These are phyloP conservation scores for Phytophthora pinifolia DNA, from an alignment of 352 stramenopile species.

Conservation along the genomic window DNA sequence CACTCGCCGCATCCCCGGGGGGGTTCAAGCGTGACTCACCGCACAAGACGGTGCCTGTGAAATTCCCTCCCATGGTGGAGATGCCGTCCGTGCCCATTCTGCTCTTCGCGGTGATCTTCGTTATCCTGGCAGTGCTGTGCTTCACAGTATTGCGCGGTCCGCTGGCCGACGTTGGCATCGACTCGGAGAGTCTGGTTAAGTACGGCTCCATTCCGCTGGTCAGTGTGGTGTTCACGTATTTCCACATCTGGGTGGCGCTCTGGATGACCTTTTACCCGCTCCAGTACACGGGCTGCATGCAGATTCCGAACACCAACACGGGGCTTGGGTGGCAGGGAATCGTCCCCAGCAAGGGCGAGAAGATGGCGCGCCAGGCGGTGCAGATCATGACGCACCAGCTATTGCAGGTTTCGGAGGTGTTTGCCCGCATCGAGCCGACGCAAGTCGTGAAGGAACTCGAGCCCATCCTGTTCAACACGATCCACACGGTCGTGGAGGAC, in stretches of 20 bases:
- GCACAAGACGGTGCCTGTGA: constrained; percentile 42
- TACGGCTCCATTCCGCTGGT: constrained; percentile 87
- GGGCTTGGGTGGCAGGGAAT: constrained; percentile 97
- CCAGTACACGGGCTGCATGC: constrained; percentile 90
- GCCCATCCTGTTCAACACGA: constrained; percentile 89
- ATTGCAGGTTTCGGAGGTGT: constrained; percentile 92
- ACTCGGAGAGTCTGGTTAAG: constrained; percentile 67
- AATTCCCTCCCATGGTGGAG: constrained; percentile 86
- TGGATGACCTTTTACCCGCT: constrained; percentile 99
- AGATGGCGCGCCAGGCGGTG: constrained; percentile 95
- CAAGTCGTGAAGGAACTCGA: constrained; percentile 93
- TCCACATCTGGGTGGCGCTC: constrained; percentile 96
- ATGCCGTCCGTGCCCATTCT: constrained; percentile 61
- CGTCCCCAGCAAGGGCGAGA: constrained; percentile 95
- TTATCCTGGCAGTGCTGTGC: constrained; percentile 57
- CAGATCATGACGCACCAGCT: constrained; percentile 95
- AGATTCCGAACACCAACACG: constrained; percentile 88
- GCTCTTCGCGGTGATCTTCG: constrained; percentile 49
- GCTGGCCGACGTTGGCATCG: constrained; percentile 54
- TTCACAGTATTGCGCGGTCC: constrained; percentile 74
- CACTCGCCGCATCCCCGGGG: constrained; percentile 29
- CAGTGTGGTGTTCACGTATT: constrained; percentile 91
- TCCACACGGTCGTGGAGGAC: constrained; percentile 86
- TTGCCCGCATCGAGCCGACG: constrained; percentile 88
- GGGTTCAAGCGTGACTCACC: constrained; percentile 18